phyloP scores from a whole-genome alignment of 306 rosid species.

The Cicer arietinum region DNA sequence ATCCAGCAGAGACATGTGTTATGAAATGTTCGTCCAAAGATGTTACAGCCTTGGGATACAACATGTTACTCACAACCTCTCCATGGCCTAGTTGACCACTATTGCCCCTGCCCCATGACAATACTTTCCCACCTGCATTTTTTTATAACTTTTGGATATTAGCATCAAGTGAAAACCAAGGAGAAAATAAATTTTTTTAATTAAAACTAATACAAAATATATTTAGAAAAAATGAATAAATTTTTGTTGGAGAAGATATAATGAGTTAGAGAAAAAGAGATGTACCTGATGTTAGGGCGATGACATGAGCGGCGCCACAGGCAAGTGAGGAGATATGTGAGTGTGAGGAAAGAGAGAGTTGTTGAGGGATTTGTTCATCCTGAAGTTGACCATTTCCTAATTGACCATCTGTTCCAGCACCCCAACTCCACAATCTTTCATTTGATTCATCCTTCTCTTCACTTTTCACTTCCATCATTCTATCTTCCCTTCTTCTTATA shows the following conservation, averaged over 20 bases:
- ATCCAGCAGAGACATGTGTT: slow-evolving; percentile 80
- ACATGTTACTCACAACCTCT: slow-evolving; percentile 51
- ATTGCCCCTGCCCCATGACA: slow-evolving; percentile 91
- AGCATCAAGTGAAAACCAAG: neutral
- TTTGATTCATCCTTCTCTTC: slow-evolving; percentile 24
- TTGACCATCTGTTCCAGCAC: slow-evolving; percentile 95
- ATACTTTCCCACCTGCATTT: slow-evolving; percentile 68
- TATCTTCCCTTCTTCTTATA: too few species aligned
- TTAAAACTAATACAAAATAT: too few species aligned
- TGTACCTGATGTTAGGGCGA: slow-evolving; percentile 74
- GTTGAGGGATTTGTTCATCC: slow-evolving; percentile 70
- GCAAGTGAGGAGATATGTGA: slow-evolving; percentile 58
- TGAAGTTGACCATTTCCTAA: slow-evolving; percentile 65
- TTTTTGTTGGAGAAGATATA: too few species aligned
- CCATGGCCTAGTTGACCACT: slow-evolving; percentile 88
- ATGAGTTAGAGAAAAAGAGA: neutral
- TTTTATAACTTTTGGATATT: neutral
- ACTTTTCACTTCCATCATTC: slow-evolving; percentile 9
- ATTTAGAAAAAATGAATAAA: too few species aligned
- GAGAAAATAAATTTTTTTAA: too few species aligned
- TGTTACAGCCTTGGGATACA: slow-evolving; percentile 63
- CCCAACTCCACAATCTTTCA: slow-evolving; percentile 86
- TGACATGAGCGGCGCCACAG: slow-evolving; percentile 91
- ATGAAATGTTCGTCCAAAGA: slow-evolving; percentile 60
- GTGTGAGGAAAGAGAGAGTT: slow-evolving; percentile 44